Evolutionary conservation across 2,329 filamentous ascomycete species (phyloP), one percentile per base, ranked within the genome.

Genomic region (Dendryphion nanum): DNA sequence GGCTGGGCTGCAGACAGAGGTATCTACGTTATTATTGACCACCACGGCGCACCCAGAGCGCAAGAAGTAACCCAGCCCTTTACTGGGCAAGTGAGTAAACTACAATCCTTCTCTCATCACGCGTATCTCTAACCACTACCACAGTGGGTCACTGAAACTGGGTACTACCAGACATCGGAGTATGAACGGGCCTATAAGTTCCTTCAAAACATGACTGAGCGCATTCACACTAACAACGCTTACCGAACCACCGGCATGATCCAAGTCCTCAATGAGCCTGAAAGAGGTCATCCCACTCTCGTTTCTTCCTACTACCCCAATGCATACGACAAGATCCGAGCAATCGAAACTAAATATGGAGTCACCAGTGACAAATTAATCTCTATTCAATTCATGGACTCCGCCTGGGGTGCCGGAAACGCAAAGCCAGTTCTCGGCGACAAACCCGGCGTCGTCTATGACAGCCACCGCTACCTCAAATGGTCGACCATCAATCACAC

Each of bases 391-490:
- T 68, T 69, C 51, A 76, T 76, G 73, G 73, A 77, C 44, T 51
- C 67, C 18, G 58, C 67, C 18, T 83, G 78, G 79, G 75, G 73
- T 14, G 71, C 77, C 1, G 78, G 78, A 5, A 67, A 81, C 52
- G 75, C 78, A 1, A 71, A 66, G 18, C 47, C 68, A 18, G 66
- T 63, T 35, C 63, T 81, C 6, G 14, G 32, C 3, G 63, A 67
- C 45, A 63, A 66, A 16, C 59, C 68, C 19, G 69, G 66, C 46
- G 65, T 74, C 10, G 73, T 72, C 19, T 83, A 74, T 49, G 78
- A 82, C 53, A 72, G 79, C 53, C 79, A 82, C 48, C 70, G 76
- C 15, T 83, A 82, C 54, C 58, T 78, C 18, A 81, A 79, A 50
- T 82, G 72, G 65, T 72, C 74, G 42, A 47, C 59, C 2, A 64